Percentiles rank a stretch among this genome's conserved stretches.
Conservation (phyloP, 331 rosid species). For the Quercus lobata region DNA sequence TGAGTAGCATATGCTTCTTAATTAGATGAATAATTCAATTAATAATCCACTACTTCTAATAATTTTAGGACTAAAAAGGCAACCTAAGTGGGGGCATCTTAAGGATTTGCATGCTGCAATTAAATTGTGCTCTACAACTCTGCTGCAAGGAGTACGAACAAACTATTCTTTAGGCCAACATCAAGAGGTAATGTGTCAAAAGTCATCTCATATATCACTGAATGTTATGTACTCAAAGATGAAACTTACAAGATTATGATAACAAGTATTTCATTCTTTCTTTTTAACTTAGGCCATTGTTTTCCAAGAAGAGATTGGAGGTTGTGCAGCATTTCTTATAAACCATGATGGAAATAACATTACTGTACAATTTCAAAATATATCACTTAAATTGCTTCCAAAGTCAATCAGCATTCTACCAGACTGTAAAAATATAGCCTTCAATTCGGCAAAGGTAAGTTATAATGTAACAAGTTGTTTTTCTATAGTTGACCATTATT, state of each 20-base stretch:
- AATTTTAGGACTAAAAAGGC: constrained; percentile 26
- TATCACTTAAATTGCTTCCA: constrained; percentile 15
- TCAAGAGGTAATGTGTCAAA: constrained; percentile 21
- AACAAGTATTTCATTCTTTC: not conserved
- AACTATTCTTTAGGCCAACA: constrained; percentile 28
- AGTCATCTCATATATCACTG: not conserved
- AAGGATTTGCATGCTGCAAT: constrained; percentile 31
- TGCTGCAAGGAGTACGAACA: constrained; percentile 21
- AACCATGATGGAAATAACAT: constrained; percentile 9
- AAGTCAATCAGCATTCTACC: constrained; percentile 32
- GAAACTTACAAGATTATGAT: too few species aligned
- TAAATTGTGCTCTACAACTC: constrained; percentile 13
- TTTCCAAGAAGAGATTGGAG: constrained; percentile 22
- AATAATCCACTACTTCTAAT: too few species aligned
- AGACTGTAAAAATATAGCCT: constrained; percentile 31
- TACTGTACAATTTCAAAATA: constrained; percentile 27
- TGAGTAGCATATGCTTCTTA: constrained; percentile 5
- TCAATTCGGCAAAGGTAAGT: constrained; percentile 40
- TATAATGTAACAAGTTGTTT: not conserved
- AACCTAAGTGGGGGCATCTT: constrained; percentile 50
- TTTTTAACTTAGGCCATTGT: constrained; percentile 12
- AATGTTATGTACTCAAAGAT: not conserved
- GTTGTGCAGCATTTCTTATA: constrained; percentile 30
- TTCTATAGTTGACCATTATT: too few species aligned
- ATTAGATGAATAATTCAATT: too few species aligned